A percentile compares a stretch with the other conserved stretches of the same genome.
Conservation (phyloP, 371 early-diverging fungal species). For the Thermomucor indicae-seudaticae region DNA sequence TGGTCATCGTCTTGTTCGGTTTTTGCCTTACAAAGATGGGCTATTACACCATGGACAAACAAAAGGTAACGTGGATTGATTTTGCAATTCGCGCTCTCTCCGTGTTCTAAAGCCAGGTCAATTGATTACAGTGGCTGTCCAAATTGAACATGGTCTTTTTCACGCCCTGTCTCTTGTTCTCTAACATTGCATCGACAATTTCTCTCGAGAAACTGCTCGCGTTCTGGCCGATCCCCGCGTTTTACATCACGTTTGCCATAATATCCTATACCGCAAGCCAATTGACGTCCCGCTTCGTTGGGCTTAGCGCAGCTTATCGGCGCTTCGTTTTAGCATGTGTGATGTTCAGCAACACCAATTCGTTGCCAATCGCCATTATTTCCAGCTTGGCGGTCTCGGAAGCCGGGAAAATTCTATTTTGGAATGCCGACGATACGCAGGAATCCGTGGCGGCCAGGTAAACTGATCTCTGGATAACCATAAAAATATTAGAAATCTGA, state of each 20-base stretch:
- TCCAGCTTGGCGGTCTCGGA: conserved; percentile 67
- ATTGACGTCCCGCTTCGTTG: conserved; percentile 35
- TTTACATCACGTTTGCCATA: conserved; percentile 46
- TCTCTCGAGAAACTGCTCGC: conserved; percentile 54
- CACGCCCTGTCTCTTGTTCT: conserved; percentile 68
- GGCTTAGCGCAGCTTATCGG: conserved; percentile 45
- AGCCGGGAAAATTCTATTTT: conserved; percentile 53
- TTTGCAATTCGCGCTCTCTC: neutral
- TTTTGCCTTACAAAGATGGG: conserved; percentile 42
- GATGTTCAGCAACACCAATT: conserved; percentile 72
- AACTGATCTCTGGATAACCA: no score
- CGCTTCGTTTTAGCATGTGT: conserved; percentile 63
- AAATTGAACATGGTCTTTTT: conserved; percentile 59
- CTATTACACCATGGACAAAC: conserved; percentile 45
- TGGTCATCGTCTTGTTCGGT: conserved; percentile 51
- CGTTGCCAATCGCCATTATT: conserved; percentile 68
- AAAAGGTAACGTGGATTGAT: conserved; percentile 41
- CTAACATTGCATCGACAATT: conserved; percentile 63
- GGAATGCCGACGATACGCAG: conserved; percentile 58
- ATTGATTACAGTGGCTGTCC: conserved; percentile 45
- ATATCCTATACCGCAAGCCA: conserved; percentile 15
- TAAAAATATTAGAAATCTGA: conserved; percentile 2
- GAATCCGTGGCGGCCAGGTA: conserved; percentile 63
- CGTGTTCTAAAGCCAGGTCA: no score
- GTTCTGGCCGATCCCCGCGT: conserved; percentile 72